phyloP scores from a whole-genome alignment of 176 grass and related monocot species.

The Avena eriantha region DNA sequence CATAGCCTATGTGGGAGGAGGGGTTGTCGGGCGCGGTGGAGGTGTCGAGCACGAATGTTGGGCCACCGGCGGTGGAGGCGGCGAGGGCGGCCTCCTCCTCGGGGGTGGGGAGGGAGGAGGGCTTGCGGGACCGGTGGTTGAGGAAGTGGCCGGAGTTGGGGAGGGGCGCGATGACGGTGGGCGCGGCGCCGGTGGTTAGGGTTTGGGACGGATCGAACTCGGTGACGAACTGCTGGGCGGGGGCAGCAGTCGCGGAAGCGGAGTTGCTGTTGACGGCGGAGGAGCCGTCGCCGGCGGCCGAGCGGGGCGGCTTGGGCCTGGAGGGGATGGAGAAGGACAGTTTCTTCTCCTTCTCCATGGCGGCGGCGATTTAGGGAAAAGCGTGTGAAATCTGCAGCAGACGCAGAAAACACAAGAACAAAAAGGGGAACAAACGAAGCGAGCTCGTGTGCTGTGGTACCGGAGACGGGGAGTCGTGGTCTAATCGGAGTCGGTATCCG shows the following conservation, averaged over 20 bases:
- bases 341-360: constrained; percentile 71
- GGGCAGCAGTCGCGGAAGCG: constrained; percentile 4
- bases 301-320: constrained; percentile 22
- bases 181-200: constrained; percentile 38
- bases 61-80: constrained; percentile 39
- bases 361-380: constrained; percentile 42
- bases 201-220: constrained; percentile 83
- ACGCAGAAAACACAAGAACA: not conserved
- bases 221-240: constrained; percentile 70
- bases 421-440: not conserved
- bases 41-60: constrained; percentile 83
- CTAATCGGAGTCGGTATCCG: not conserved
- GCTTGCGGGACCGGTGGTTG: constrained; percentile 59
- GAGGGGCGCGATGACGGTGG: constrained; percentile 74
- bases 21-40: constrained; percentile 61
- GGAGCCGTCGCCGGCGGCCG: not conserved
- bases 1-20: constrained; percentile 63
- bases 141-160: constrained; percentile 68
- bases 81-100: constrained; percentile 74
- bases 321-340: constrained; percentile 76
- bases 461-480: not conserved
- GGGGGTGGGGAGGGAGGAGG: constrained; percentile 72
- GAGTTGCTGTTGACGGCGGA: not conserved
- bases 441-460: not conserved
- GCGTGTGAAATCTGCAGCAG: not conserved